phyloP scores from a whole-genome alignment of 2,329 filamentous ascomycete species.

The Phialocephala subalpina region DNA sequence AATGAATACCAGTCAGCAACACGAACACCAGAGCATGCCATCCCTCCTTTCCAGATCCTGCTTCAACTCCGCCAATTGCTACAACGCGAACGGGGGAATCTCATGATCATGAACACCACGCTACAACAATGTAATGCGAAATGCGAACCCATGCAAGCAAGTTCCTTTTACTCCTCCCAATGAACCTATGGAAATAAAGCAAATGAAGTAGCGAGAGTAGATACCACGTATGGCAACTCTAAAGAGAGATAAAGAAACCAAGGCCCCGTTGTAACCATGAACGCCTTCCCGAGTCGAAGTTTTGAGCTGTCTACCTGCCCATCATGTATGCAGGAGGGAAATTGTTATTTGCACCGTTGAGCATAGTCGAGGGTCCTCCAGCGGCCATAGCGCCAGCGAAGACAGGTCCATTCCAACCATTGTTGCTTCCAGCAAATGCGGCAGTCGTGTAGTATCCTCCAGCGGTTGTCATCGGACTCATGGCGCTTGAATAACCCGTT shows the following conservation, averaged over 20 bases:
- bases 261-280: slow-evolving; percentile 25
- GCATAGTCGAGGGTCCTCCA: slow-evolving; percentile 39
- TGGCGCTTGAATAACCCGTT: slow-evolving; percentile 37
- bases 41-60: slow-evolving; percentile 36
- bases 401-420: slow-evolving; percentile 40
- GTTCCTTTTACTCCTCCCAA: slow-evolving; percentile 37
- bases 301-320: slow-evolving; percentile 42
- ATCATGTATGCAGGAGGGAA: slow-evolving; percentile 48
- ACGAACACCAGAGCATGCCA: slow-evolving; percentile 40
- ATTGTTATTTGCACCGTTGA: slow-evolving; percentile 40
- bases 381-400: slow-evolving; percentile 42
- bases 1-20: slow-evolving; percentile 30
- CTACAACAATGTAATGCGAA: slow-evolving; percentile 43
- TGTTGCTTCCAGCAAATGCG: slow-evolving; percentile 36
- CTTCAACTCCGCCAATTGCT: slow-evolving; percentile 43
- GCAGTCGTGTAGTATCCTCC: slow-evolving; percentile 35
- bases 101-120: slow-evolving; percentile 44
- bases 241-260: slow-evolving; percentile 31
- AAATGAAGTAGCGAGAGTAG: slow-evolving; percentile 28
- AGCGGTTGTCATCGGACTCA: slow-evolving; percentile 36
- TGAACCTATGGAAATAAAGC: slow-evolving; percentile 32
- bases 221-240: slow-evolving; percentile 28
- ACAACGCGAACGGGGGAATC: slow-evolving; percentile 45
- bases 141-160: slow-evolving; percentile 40
- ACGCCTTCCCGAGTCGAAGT: slow-evolving; percentile 30